phyloP scores from a whole-genome alignment of 2,329 filamentous ascomycete genomes.

The Trichoderma gracile region DNA sequence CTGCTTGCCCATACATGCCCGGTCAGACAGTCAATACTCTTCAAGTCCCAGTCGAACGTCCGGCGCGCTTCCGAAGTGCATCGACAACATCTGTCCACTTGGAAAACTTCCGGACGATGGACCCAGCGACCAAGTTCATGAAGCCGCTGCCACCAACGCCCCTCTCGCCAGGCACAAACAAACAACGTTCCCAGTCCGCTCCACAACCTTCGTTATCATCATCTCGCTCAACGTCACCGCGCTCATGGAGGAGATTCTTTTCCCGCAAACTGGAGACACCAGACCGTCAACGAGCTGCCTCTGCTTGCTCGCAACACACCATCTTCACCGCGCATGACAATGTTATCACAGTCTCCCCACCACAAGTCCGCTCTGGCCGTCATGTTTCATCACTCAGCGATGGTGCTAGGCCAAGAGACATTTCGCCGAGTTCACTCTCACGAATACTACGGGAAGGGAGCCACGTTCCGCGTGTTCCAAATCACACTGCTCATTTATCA shows the following conservation, averaged over 20 bases:
- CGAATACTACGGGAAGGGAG: constrained; percentile 53
- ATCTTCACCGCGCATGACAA: constrained; percentile 35
- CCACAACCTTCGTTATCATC: constrained; percentile 43
- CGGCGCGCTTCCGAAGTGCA: constrained; percentile 60
- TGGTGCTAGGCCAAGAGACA: constrained; percentile 49
- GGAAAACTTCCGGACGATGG: constrained; percentile 69
- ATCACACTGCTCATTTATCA: constrained; percentile 36
- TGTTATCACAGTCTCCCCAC: constrained; percentile 36
- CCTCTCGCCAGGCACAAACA: background rate
- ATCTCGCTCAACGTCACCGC: constrained; percentile 51
- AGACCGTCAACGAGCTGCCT: constrained; percentile 30
- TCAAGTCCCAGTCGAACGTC: constrained; percentile 72
- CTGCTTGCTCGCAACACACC: constrained; percentile 27
- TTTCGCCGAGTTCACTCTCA: constrained; percentile 57
- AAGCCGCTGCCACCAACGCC: constrained; percentile 57
- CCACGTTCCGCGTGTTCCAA: constrained; percentile 34
- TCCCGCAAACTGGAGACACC: constrained; percentile 43
- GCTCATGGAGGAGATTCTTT: constrained; percentile 56
- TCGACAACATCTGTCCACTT: constrained; percentile 63
- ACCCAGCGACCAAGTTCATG: constrained; percentile 74
- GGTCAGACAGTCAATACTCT: constrained; percentile 86
- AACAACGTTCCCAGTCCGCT: constrained; percentile 32
- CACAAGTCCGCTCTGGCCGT: constrained; percentile 4
- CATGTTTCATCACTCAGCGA: constrained; percentile 36
- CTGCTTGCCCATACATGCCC: constrained; percentile 78